phyloP scores from a whole-genome alignment of 2,329 filamentous ascomycete species.

The Talaromyces sp. region DNA sequence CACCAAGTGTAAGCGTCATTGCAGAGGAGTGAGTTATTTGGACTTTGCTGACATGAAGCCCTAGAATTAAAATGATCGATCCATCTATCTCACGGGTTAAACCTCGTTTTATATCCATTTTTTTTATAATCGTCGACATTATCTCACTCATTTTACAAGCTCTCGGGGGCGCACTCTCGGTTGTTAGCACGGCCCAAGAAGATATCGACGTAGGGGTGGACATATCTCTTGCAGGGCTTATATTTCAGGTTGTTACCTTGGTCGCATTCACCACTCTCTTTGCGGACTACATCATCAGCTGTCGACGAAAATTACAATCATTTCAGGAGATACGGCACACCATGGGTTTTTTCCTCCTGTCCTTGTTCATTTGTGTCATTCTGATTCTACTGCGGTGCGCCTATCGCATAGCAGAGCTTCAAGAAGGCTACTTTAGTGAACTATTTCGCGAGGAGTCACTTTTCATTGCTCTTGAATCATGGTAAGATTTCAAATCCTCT shows the following conservation, averaged over 20 bases:
- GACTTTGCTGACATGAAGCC: too few species aligned
- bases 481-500: too few species aligned
- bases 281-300: slow-evolving; percentile 10
- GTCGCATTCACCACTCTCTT: slow-evolving; percentile 30
- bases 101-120: too few species aligned
- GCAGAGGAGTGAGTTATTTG: too few species aligned
- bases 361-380: slow-evolving; percentile 30
- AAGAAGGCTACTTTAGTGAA: slow-evolving; percentile 44
- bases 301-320: not conserved
- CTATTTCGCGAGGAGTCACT: slow-evolving; percentile 49
- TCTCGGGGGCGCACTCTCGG: slow-evolving; percentile 36
- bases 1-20: slow-evolving; percentile 22
- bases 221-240: slow-evolving; percentile 42
- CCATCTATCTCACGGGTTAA: too few species aligned
- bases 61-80: too few species aligned
- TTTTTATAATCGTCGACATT: too few species aligned
- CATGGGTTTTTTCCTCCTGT: not conserved
- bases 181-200: slow-evolving; percentile 20
- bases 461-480: slow-evolving; percentile 49
- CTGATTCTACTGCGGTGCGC: slow-evolving; percentile 47
- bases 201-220: slow-evolving; percentile 30
- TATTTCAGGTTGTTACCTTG: slow-evolving; percentile 42
- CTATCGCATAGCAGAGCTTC: slow-evolving; percentile 50
- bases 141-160: slow-evolving; percentile 39
- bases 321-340: not conserved